A percentile compares a stretch with the other conserved stretches of the same genome.
phyloP scores from a whole-genome alignment of 257 asterid genomes.

The Solanum ossicruentum region DNA sequence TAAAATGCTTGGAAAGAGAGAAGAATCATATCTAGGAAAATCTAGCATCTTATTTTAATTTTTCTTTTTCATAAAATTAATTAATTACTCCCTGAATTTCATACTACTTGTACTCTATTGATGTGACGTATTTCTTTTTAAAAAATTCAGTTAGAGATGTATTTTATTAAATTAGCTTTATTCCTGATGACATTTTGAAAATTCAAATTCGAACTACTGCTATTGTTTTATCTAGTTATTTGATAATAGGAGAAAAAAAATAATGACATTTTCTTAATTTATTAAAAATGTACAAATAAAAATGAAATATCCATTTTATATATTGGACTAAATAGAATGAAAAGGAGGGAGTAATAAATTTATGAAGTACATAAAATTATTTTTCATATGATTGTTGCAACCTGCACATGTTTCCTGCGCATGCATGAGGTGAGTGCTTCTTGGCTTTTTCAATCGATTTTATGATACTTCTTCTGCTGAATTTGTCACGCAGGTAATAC shows the following conservation, averaged over 20 bases:
- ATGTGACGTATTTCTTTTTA: background rate
- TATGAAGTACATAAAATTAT: background rate
- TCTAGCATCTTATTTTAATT: background rate
- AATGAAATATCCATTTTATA: too few relatives aligned
- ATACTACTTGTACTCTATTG: background rate
- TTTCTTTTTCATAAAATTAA: background rate
- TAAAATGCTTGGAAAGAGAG: background rate
- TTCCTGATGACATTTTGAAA: too few relatives aligned
- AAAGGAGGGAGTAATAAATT: background rate
- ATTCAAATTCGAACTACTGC: too few relatives aligned
- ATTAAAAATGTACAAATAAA: too few relatives aligned
- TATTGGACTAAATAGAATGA: too few relatives aligned
- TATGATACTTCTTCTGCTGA: background rate
- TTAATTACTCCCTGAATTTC: background rate
- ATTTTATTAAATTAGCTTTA: background rate
- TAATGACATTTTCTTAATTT: too few relatives aligned
- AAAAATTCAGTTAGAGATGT: background rate
- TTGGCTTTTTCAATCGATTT: background rate
- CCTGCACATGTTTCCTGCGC: background rate
- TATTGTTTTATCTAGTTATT: too few relatives aligned
- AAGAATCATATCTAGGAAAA: background rate
- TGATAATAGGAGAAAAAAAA: too few relatives aligned
- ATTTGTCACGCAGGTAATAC: too few relatives aligned
- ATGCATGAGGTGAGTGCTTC: background rate
- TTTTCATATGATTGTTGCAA: background rate